A percentile compares a stretch with the other conserved stretches of the same genome.
phyloP scores from a whole-genome alignment of 176 grass and related monocot species.

The Lolium multiflorum region DNA sequence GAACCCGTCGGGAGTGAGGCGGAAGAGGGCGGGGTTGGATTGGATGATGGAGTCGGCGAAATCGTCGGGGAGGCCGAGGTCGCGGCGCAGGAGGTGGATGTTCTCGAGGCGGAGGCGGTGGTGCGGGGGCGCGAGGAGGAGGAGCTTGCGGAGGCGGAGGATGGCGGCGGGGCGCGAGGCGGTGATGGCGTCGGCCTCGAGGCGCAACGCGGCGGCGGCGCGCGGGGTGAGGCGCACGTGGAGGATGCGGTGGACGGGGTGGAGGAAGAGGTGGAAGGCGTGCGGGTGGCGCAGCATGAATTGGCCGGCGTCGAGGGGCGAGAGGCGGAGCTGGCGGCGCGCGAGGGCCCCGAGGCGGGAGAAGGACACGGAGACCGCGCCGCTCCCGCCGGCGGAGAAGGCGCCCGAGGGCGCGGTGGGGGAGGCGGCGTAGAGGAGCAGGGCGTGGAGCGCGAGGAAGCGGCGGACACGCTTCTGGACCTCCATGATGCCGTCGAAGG shows the following conservation, averaged over 20 bases:
- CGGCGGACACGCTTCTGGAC: conserved; percentile 80
- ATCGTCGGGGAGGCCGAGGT: conserved; percentile 80
- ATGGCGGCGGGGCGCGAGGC: conserved; percentile 45
- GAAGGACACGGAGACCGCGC: conserved; percentile 55
- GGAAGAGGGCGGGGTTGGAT: conserved; percentile 65
- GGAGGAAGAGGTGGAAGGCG: conserved; percentile 91
- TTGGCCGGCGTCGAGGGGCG: conserved; percentile 55
- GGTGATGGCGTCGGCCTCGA: conserved; percentile 52
- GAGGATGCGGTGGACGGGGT: conserved; percentile 85
- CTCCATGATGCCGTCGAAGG: conserved; percentile 88
- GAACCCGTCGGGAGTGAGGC: conserved; percentile 64
- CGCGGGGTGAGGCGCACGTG: conserved; percentile 83
- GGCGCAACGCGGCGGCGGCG: conserved; percentile 47
- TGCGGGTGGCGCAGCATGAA: conserved; percentile 87
- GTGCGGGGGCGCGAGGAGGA: conserved; percentile 67
- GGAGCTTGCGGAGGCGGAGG: conserved; percentile 73
- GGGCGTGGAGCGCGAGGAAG: conserved; percentile 56
- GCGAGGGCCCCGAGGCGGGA: conserved; percentile 62
- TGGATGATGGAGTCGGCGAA: conserved; percentile 81
- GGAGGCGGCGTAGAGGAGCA: conserved; percentile 62
- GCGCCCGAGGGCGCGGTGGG: conserved; percentile 30
- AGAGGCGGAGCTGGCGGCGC: conserved; percentile 70
- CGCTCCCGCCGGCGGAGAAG: conserved; percentile 29
- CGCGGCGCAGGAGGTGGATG: conserved; percentile 68
- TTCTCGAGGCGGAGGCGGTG: conserved; percentile 79